Evolutionary conservation across 305 asterid species (phyloP), one percentile per base, ranked within the genome.

Genomic region (Fraxinus ornus): DNA sequence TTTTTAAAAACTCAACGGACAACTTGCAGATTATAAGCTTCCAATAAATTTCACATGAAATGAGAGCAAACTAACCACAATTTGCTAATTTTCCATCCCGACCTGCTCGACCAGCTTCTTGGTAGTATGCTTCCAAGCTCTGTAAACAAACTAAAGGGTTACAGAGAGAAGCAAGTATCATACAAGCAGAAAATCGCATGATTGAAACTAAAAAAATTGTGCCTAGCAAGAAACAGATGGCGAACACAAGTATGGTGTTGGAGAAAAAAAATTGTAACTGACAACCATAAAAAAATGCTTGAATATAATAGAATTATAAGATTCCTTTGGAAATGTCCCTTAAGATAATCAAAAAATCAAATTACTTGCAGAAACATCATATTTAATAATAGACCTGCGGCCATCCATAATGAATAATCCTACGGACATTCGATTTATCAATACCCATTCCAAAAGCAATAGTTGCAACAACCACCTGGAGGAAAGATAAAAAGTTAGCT

Each of bases 401-500:
- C 97, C 96, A 93, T 78, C 97, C 97, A 81, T 93, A 93, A 87
- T 93, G 97, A 82, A 93, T 88, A 83, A 93, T 91, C 85, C 93
- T 91, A 37, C 97, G 88, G 80, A 93, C 95, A 7, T 92, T 92
- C 26, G 83, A 85, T 87, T 93, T 93, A 88, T 93, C 96, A 84
- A 93, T 93, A 66, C 97, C 97, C 97, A 93, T 93, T 78, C 96
- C 97, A 90, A 93, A 93, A 80, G 97, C 97, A 83, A 93, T 83
- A 77, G 97, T 93, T 77, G 97, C 97, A 81, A 93, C 94, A 79
- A 93, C 92, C 85, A 93, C 97, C 96, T 93, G 91, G 79, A 80
- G 35, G 49, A 71, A 81, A 66, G 68, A 57, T 68, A 82, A 76
- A 62, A 60, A 79, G 17, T 52, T 41, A 62, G 75, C 21, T 78